phyloP scores from a whole-genome alignment of 371 early-diverging fungal species.

The Entomophthora muscae region DNA sequence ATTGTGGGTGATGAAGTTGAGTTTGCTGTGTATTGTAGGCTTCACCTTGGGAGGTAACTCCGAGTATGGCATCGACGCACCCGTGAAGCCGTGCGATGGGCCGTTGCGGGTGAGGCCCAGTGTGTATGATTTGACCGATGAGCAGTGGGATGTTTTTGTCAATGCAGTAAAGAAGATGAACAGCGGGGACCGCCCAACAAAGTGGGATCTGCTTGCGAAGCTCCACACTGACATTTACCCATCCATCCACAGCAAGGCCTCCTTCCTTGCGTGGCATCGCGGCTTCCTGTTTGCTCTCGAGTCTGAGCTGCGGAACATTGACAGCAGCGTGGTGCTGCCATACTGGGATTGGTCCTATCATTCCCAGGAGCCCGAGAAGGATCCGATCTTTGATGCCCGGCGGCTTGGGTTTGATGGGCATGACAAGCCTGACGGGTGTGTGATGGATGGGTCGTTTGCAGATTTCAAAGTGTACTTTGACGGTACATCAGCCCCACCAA shows the following conservation, averaged over 20 bases:
- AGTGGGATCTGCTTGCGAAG: conserved; percentile 2
- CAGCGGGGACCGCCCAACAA: not conserved
- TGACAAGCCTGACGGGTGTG: no score
- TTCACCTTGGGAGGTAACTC: no score
- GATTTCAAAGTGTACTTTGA: not conserved
- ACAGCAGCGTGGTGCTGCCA: conserved; percentile 1
- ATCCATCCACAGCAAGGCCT: conserved; percentile 2
- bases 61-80: not conserved
- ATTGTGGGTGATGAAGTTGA: no score
- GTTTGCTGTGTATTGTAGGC: no score
- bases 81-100: not conserved
- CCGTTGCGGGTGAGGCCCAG: not conserved
- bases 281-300: conserved; percentile 6
- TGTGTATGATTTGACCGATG: not conserved
- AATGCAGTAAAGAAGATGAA: conserved; percentile 1
- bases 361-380: not conserved
- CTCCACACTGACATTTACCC: not conserved
- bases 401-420: conserved; percentile 4
- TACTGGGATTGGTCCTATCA: conserved; percentile 10
- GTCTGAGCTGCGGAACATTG: conserved; percentile 1
- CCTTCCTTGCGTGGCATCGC: conserved; percentile 11
- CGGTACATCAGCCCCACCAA: not conserved
- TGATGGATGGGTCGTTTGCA: conserved; percentile 1
- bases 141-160: not conserved
- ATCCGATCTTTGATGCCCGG: not conserved